Evolutionary conservation across 805 yeast species (phyloP).

Genomic region (Teunomyces aglyptinius): DNA sequence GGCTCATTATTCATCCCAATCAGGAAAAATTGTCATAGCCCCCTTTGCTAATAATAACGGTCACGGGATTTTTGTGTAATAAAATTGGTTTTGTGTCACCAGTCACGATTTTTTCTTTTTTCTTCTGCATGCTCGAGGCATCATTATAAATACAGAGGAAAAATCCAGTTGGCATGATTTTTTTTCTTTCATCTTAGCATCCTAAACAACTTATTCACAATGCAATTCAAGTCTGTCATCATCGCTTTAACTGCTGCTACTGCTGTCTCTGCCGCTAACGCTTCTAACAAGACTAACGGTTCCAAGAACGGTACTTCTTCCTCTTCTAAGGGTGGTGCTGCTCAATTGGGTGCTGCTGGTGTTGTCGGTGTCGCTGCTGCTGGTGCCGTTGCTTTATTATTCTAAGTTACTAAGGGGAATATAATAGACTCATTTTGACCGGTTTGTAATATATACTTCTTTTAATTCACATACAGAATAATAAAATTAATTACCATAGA

Average conservation of each 20-base stretch:
- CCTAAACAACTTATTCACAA: constrained; percentile 26
- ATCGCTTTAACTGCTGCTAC: constrained; percentile 69
- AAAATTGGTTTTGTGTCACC: neutral
- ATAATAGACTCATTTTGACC: constrained; percentile 3
- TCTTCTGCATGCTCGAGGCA: neutral
- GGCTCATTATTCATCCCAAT: neutral
- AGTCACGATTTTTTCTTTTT: neutral
- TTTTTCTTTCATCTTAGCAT: constrained; percentile 1
- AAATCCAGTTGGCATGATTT: neutral
- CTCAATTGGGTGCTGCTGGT: constrained; percentile 49
- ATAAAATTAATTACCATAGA: neutral
- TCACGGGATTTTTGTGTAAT: neutral
- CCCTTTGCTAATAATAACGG: constrained; percentile 1
- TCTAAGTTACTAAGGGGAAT: constrained; percentile 27
- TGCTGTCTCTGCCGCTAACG: constrained; percentile 63
- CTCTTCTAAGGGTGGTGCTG: constrained; percentile 44
- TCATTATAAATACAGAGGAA: constrained; percentile 12
- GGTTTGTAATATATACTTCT: constrained; percentile 5
- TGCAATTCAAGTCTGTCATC: constrained; percentile 72
- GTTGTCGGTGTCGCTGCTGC: constrained; percentile 83
- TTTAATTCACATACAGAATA: constrained; percentile 4
- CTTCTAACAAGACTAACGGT: constrained; percentile 38
- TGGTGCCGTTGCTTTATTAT: constrained; percentile 67
- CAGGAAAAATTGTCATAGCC: constrained; percentile 4
- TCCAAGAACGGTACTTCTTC: constrained; percentile 35